Evolutionary conservation across 2,329 filamentous ascomycete species (phyloP), one percentile per base, ranked within the genome.

Genomic region (Juglanconis oblonga): DNA sequence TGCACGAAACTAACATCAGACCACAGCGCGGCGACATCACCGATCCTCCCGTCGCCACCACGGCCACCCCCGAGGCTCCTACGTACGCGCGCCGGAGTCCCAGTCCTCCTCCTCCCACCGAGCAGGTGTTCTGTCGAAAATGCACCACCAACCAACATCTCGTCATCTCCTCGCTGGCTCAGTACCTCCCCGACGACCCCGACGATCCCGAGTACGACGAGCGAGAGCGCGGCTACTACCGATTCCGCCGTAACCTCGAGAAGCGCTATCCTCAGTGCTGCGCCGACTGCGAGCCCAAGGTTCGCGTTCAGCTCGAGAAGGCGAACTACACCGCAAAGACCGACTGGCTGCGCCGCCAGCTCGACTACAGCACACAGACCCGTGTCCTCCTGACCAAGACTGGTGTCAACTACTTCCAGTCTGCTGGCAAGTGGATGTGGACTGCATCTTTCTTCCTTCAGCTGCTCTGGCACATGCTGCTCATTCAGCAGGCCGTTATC

Each of bases 111-210:
- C 74, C 66, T 64, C 70, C 64, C 64, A 64, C 62, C 38, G 71
- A 77, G 58, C 70, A 67, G 56, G 77, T 81, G 63, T 89, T 86
- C 70, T 99, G 95, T 80, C 76, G 83, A 52, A 89, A 83, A 58
- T 99, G 95, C 69, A 77, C 93, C 55, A 91, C 92, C 72, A 98
- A 99, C 72, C 95, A 99, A 72, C 87, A 90, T 58, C 80, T 97
- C 6, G 86, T 93, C 66, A 89, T 87, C 38, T 83, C 87, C 48
- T 86, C 87, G 0, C 79, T 98, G 44, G 88, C 91, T 3, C 87
- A 94, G 61, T 98, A 96, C 73, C 82, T 96, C 1, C 85, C 86
- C 10, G 81, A 82, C 38, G 83, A 88, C 61, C 77, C 81, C 0
- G 77, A 79, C 48, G 84, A 94, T 65, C 87, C 90, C 0, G 81